Evolutionary conservation across 306 rosid species (phyloP).

Genomic region (Cicer cuneatum): DNA sequence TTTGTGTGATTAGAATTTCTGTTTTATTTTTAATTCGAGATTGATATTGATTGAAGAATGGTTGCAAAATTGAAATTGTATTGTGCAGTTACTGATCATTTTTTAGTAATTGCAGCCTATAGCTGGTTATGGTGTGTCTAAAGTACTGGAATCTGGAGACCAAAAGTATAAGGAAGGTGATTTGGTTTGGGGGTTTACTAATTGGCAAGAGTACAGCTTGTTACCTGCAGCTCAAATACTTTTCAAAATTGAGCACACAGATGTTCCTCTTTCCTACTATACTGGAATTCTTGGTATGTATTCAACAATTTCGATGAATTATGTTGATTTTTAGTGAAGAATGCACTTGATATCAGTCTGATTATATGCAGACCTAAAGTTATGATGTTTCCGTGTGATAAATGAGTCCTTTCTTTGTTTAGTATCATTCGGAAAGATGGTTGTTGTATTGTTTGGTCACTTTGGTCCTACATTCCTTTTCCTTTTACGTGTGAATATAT

Average conservation of each 20-base stretch:
- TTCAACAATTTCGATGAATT: conserved; percentile 1
- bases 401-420: conserved; percentile 1
- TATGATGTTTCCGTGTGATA: conserved; percentile 12
- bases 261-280: conserved; percentile 49
- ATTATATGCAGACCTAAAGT: not conserved
- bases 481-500: not conserved
- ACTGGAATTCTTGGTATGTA: conserved; percentile 52
- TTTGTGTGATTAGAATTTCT: not conserved
- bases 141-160: conserved; percentile 46
- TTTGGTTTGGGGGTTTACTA: conserved; percentile 45
- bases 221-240: conserved; percentile 41
- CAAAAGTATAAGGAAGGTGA: conserved; percentile 46
- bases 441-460: not conserved
- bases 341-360: not conserved
- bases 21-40: not conserved
- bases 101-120: conserved; percentile 40
- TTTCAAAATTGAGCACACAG: conserved; percentile 45
- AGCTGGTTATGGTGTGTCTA: conserved; percentile 46
- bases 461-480: not conserved
- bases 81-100: not conserved
- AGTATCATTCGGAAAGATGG: not conserved
- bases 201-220: conserved; percentile 49
- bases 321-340: not conserved
- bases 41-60: not conserved
- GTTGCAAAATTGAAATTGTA: not conserved